phyloP scores from a whole-genome alignment of 139 green algal species.

The Closterium sp. region DNA sequence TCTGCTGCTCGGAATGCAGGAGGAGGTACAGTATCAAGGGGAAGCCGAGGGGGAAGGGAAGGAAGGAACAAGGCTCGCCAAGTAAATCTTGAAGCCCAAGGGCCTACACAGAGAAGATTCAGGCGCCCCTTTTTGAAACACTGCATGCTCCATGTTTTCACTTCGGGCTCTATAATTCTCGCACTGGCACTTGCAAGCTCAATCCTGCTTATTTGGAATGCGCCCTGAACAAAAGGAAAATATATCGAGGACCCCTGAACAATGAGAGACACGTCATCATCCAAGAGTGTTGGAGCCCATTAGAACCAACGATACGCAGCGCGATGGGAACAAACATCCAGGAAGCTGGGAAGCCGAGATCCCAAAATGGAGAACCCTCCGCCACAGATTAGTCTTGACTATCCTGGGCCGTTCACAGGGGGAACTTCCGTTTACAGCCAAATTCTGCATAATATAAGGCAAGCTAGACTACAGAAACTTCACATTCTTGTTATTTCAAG shows the following conservation, averaged over 20 bases:
- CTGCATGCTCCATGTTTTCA: too few relatives aligned
- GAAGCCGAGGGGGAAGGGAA: neutral
- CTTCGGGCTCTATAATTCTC: too few relatives aligned
- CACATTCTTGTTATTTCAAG: too few relatives aligned
- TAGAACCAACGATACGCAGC: neutral
- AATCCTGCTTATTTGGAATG: neutral
- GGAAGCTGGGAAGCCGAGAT: neutral
- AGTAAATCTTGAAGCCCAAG: neutral
- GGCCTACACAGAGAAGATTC: neutral
- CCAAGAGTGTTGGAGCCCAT: neutral
- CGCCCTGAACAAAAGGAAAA: neutral
- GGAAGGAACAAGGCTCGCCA: neutral
- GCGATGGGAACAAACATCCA: neutral
- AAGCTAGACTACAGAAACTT: too few relatives aligned
- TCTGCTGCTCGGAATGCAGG: too few relatives aligned
- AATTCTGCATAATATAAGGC: too few relatives aligned
- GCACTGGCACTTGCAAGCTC: too few relatives aligned
- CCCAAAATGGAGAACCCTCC: neutral
- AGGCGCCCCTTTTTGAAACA: too few relatives aligned
- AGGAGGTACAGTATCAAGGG: too few relatives aligned
- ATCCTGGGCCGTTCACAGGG: neutral
- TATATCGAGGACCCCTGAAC: neutral
- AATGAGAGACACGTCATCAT: neutral
- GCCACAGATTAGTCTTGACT: neutral
- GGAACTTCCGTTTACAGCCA: too few relatives aligned